Percentiles rank a stretch among this genome's conserved stretches.
Evolutionary conservation across 176 grass and related monocot species (phyloP).

Genomic region (maize (Zea mays)): Zm-B73-REFERENCE-NAM-5.0 NC_050098.1:200403001-200403500

Average conservation of each 20-base stretch:
- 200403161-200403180: conserved; percentile 97
- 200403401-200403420: neutral
- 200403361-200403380: conserved; percentile 65
- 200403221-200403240: neutral
- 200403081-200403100: conserved; percentile 29
- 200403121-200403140: conserved; percentile 89
- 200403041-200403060: neutral
- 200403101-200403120: neutral
- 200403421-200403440: neutral
- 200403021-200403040: neutral
- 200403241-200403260: neutral
- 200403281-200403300: neutral
- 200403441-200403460: neutral
- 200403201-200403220: conserved; percentile 14
- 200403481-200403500: neutral
- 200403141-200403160: conserved; percentile 93
- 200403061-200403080: conserved; percentile 26
- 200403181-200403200: conserved; percentile 97
- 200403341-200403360: conserved; percentile 71
- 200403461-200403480: neutral
- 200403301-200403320: conserved; percentile 92
- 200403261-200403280: conserved; percentile 31
- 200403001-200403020: neutral
- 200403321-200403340: conserved; percentile 88
- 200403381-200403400: conserved; percentile 9